Evolutionary conservation across 2,329 filamentous ascomycete species (phyloP).

Genomic region (Sclerotinia nivalis): DNA sequence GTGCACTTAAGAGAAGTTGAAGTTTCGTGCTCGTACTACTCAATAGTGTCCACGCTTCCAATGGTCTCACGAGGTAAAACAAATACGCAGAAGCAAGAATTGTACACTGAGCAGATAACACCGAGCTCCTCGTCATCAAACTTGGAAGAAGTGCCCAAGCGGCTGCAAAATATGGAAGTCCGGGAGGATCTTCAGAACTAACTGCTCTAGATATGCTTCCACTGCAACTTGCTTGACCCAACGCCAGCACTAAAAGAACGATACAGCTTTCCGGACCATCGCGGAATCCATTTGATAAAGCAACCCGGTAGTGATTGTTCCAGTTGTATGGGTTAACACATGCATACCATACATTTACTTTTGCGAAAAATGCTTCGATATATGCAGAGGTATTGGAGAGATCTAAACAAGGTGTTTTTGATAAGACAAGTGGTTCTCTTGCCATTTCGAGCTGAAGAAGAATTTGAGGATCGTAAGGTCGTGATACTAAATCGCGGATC

Average conservation of each 20-base stretch:
- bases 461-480: slow-evolving; percentile 79
- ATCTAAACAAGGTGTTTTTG: slow-evolving; percentile 66
- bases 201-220: slow-evolving; percentile 75
- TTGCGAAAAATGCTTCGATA: slow-evolving; percentile 76
- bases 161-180: slow-evolving; percentile 76
- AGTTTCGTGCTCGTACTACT: slow-evolving; percentile 80
- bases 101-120: slow-evolving; percentile 77
- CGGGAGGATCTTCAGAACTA: slow-evolving; percentile 69
- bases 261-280: slow-evolving; percentile 82
- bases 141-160: slow-evolving; percentile 77
- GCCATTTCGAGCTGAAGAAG: slow-evolving; percentile 79
- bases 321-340: slow-evolving; percentile 83
- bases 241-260: slow-evolving; percentile 73
- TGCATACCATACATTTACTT: slow-evolving; percentile 83
- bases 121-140: slow-evolving; percentile 77
- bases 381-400: slow-evolving; percentile 73
- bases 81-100: slow-evolving; percentile 79
- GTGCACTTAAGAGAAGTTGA: slow-evolving; percentile 74
- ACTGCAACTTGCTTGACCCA: slow-evolving; percentile 73
- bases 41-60: slow-evolving; percentile 80
- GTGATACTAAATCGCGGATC: slow-evolving; percentile 74
- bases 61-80: slow-evolving; percentile 77
- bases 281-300: slow-evolving; percentile 72
- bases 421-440: slow-evolving; percentile 69
- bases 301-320: slow-evolving; percentile 72